Evolutionary conservation across 441 rosid genomes (phyloP).

Genomic region (Bocquillonia castaneifolia): DNA sequence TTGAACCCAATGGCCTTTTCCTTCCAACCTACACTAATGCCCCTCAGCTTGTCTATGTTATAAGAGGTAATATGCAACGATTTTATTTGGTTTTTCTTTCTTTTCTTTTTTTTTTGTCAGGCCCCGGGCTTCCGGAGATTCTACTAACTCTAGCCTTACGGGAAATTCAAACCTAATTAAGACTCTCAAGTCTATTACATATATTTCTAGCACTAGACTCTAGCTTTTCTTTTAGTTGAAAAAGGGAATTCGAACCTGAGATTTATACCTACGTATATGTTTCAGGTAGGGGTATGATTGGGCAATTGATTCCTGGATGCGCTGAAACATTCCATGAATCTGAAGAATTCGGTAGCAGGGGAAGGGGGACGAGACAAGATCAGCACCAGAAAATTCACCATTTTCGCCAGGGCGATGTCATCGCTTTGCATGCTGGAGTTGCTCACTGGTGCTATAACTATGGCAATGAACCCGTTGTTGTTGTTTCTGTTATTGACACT

Average conservation of each 20-base stretch:
- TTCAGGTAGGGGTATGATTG: conserved; percentile 31
- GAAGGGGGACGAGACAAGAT: conserved; percentile 16
- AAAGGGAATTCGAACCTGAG: not conserved
- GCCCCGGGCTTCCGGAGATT: no score
- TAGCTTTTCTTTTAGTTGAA: no score
- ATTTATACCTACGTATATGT: not conserved
- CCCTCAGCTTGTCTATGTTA: conserved; percentile 31
- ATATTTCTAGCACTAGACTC: no score
- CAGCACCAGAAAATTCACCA: conserved; percentile 37
- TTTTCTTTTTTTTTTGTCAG: no score
- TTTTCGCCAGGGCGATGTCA: conserved; percentile 36
- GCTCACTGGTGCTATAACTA: conserved; percentile 42
- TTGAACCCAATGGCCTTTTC: conserved; percentile 36
- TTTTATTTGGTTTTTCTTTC: no score
- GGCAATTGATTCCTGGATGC: conserved; percentile 33
- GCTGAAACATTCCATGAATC: conserved; percentile 33
- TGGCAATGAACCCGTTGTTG: conserved; percentile 27
- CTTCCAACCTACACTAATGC: conserved; percentile 22
- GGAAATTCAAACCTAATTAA: no score
- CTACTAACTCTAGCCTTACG: no score
- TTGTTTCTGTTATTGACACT: conserved; percentile 29
- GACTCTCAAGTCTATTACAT: no score
- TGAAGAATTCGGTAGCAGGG: conserved; percentile 6
- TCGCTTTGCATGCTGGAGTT: conserved; percentile 35
- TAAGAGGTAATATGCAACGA: not conserved